Conservation (phyloP, 345 rosid species). For the Populus davidiana region DNA sequence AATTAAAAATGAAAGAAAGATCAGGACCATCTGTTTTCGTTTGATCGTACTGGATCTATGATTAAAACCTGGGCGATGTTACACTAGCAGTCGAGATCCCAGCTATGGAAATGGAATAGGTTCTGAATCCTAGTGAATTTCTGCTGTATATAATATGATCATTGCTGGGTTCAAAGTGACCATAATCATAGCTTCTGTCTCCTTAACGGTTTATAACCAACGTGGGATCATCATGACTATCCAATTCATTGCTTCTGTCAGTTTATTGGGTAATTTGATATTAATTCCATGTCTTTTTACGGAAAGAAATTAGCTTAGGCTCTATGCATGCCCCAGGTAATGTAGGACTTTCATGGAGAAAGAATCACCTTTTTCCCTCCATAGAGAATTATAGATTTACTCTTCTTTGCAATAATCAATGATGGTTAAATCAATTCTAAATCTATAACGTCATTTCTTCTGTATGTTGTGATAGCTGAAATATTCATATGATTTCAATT, state of each 20-base stretch:
- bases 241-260: neutral
- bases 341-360: too few species aligned
- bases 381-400: too few species aligned
- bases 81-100: neutral
- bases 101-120: neutral
- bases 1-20: neutral
- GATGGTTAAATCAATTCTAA: too few species aligned
- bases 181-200: constrained; percentile 9
- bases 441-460: too few species aligned
- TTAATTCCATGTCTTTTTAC: too few species aligned
- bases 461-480: too few species aligned
- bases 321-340: too few species aligned
- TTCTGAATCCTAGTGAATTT: neutral
- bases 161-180: neutral
- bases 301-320: too few species aligned
- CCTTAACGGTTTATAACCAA: constrained; percentile 13
- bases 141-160: neutral
- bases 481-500: too few species aligned
- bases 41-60: neutral
- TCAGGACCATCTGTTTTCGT: neutral
- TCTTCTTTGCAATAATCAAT: too few species aligned
- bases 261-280: too few species aligned
- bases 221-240: constrained; percentile 17
- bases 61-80: neutral
- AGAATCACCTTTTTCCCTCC: too few species aligned